phyloP scores from a whole-genome alignment of 352 stramenopile species.

The Phytophthora tubulina region DNA sequence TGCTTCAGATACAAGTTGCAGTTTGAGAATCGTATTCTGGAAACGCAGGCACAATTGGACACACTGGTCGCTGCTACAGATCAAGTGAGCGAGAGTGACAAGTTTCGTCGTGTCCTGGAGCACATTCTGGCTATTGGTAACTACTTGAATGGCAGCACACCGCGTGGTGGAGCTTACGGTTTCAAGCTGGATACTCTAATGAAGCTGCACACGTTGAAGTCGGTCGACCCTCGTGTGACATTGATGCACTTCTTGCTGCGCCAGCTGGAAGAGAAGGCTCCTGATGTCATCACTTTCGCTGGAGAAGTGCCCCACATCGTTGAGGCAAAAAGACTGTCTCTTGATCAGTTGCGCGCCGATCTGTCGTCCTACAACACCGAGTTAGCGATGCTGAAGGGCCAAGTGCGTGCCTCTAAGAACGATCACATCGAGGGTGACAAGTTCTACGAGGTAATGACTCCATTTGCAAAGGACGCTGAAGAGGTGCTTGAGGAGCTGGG shows the following conservation, averaged over 20 bases:
- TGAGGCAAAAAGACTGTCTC: constrained; percentile 80
- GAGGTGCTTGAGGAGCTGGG: constrained; percentile 86
- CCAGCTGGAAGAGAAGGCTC: constrained; percentile 80
- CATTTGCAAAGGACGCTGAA: constrained; percentile 82
- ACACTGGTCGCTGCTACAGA: constrained; percentile 85
- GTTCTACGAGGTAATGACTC: constrained; percentile 86
- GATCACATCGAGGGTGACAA: constrained; percentile 77
- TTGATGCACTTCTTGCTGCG: constrained; percentile 86
- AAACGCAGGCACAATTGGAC: constrained; percentile 86
- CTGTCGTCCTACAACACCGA: constrained; percentile 87
- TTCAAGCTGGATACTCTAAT: constrained; percentile 93
- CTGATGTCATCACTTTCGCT: constrained; percentile 82
- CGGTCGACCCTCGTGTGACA: constrained; percentile 78
- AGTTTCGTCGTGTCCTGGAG: constrained; percentile 83
- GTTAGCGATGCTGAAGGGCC: constrained; percentile 83
- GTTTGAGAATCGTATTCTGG: constrained; percentile 87
- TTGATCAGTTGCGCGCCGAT: constrained; percentile 86
- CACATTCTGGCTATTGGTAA: constrained; percentile 93
- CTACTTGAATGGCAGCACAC: constrained; percentile 92
- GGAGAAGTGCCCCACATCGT: constrained; percentile 82
- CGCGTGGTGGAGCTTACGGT: constrained; percentile 89
- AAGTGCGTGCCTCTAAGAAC: constrained; percentile 82
- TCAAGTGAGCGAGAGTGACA: constrained; percentile 82
- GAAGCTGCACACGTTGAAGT: constrained; percentile 91
- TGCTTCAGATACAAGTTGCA: constrained; percentile 89